Conservation (phyloP, 2,329 filamentous ascomycete species). For the Penicillium sp. region DNA sequence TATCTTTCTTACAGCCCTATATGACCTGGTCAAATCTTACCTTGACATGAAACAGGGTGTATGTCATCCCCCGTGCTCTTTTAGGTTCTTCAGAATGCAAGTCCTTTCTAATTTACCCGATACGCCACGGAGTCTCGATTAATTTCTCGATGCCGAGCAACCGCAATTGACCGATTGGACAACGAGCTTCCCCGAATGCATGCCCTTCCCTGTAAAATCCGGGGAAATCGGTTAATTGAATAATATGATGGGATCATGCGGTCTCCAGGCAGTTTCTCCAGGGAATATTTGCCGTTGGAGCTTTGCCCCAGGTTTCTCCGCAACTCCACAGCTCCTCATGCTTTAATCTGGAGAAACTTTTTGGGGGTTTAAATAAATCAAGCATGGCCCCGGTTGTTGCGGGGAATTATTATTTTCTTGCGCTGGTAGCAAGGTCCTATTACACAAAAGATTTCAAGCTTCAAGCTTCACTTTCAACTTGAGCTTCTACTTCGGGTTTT, state of each 20-base stretch:
- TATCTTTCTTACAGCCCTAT: neutral
- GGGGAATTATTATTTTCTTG: neutral
- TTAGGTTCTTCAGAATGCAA: neutral
- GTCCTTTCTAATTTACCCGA: neutral
- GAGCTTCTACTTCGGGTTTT: too few species aligned
- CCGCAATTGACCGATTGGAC: constrained; percentile 3
- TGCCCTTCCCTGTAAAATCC: neutral
- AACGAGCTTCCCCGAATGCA: neutral
- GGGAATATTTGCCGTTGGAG: neutral
- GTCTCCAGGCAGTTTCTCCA: neutral
- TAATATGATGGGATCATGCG: neutral
- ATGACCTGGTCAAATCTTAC: too few species aligned
- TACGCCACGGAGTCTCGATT: neutral
- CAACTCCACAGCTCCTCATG: neutral
- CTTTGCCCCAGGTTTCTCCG: constrained; percentile 8
- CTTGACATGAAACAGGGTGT: neutral
- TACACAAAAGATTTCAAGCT: neutral
- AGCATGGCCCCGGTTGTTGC: constrained; percentile 3
- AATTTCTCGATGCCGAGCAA: neutral
- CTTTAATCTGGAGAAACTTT: neutral
- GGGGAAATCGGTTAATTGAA: constrained; percentile 12
- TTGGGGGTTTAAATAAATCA: neutral
- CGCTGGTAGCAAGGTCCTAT: neutral
- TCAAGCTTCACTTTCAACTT: neutral
- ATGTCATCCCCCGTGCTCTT: neutral